Evolutionary conservation across 192 early-diverging fungal genomes (phyloP).

Genomic region (Gryganskiella cystojenkinii): DNA sequence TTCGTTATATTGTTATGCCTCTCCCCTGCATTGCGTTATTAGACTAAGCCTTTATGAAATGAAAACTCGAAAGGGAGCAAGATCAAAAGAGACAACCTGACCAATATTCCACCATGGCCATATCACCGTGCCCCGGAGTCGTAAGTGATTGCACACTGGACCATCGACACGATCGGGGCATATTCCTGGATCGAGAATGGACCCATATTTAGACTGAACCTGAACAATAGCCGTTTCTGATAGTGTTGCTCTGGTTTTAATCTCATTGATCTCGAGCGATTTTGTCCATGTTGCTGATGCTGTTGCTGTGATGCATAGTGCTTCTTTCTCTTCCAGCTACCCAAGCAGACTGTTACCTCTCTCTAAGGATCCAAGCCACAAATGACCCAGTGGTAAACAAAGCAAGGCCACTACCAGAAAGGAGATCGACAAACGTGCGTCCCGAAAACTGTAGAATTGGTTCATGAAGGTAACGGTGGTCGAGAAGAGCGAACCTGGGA

Average conservation of each 20-base stretch:
- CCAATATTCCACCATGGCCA: too few relatives aligned
- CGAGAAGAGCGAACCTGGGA: conserved; percentile 52
- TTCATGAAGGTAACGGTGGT: conserved; percentile 55
- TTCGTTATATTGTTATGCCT: too few relatives aligned
- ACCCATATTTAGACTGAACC: conserved; percentile 62
- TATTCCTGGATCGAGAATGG: conserved; percentile 72
- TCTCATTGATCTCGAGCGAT: too few relatives aligned
- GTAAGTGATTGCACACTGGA: conserved; percentile 51
- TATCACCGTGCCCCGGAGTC: conserved; percentile 61
- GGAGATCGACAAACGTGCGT: conserved; percentile 43
- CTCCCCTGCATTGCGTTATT: too few relatives aligned
- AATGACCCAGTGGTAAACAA: conserved; percentile 56
- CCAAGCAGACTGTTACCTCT: too few relatives aligned
- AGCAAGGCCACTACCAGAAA: conserved; percentile 58
- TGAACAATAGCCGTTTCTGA: conserved; percentile 43
- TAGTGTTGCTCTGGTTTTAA: conserved; percentile 3
- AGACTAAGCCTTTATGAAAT: too few relatives aligned
- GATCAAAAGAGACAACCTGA: too few relatives aligned
- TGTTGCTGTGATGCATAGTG: too few relatives aligned
- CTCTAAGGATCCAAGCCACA: conserved; percentile 47
- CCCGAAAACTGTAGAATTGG: conserved; percentile 60
- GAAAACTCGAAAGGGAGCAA: too few relatives aligned
- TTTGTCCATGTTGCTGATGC: too few relatives aligned
- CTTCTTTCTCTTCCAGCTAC: too few relatives aligned
- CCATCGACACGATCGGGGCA: conserved; percentile 64